Evolutionary conservation across 2,329 filamentous ascomycete species (phyloP).

Genomic region (Thelonectria blattea): DNA sequence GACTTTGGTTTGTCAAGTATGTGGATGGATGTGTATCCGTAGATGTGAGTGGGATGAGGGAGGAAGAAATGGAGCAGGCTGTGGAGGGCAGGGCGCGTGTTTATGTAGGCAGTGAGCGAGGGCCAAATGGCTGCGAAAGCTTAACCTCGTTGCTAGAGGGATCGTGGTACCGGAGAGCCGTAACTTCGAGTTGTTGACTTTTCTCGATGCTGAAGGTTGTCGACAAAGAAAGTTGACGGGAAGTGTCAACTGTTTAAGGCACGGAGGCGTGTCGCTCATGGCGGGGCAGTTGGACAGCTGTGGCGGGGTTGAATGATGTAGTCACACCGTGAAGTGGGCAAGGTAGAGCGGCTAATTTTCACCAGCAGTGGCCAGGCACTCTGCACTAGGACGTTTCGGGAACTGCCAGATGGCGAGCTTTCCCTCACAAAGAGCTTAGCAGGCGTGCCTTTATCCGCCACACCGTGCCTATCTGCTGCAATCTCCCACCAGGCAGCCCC

Average conservation of each 20-base stretch:
- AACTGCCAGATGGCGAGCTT: background rate
- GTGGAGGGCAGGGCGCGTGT: background rate
- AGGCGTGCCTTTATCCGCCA: background rate
- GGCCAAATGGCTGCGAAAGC: background rate
- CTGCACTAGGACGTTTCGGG: background rate
- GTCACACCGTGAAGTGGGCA: slow-evolving; percentile 25
- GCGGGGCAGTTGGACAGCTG: slow-evolving; percentile 31
- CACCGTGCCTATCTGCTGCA: background rate
- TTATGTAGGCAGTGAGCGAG: background rate
- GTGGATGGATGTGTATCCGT: background rate
- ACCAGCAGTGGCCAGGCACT: background rate
- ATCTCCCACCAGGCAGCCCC: slow-evolving; percentile 19
- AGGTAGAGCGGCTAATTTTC: slow-evolving; percentile 5
- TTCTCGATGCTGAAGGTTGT: too few species aligned
- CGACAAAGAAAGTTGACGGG: background rate
- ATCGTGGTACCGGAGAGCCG: background rate
- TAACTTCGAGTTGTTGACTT: too few species aligned
- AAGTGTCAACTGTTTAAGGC: background rate
- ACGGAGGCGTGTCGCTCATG: slow-evolving; percentile 11
- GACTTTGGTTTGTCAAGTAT: background rate
- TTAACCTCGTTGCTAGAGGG: background rate
- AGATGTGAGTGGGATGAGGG: background rate
- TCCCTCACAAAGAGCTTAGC: background rate
- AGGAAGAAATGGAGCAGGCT: background rate
- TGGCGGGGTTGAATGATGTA: slow-evolving; percentile 37